phyloP scores from a whole-genome alignment of 2,329 filamentous ascomycete genomes.

The Microcyclospora pomicola region DNA sequence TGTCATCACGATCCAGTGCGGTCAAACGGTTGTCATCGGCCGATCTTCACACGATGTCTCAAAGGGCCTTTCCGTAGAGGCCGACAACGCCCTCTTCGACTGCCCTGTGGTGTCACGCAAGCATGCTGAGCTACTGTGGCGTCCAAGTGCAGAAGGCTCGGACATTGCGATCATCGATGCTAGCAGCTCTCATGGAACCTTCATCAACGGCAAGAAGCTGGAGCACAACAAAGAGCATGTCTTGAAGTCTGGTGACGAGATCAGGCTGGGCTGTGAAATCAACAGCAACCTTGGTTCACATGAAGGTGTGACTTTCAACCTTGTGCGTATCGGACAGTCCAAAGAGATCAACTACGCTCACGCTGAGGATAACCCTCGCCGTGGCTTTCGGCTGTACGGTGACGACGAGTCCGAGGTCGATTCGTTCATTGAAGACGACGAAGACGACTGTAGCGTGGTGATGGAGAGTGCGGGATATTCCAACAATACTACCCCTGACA shows the following conservation, averaged over 20 bases:
- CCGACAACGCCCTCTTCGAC: constrained; percentile 23
- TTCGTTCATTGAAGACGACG: constrained; percentile 13
- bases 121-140: constrained; percentile 19
- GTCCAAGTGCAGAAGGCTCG: neutral
- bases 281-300: constrained; percentile 11
- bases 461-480: constrained; percentile 9
- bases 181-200: constrained; percentile 22
- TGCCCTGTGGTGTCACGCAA: constrained; percentile 23
- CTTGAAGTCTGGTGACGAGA: constrained; percentile 16
- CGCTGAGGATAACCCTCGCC: constrained; percentile 12
- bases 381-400: neutral
- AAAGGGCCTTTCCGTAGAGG: constrained; percentile 18
- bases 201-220: constrained; percentile 19
- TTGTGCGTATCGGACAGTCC: constrained; percentile 1
- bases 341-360: neutral
- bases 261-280: constrained; percentile 20
- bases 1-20: constrained; percentile 7
- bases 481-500: constrained; percentile 17
- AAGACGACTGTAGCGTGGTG: constrained; percentile 8
- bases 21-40: constrained; percentile 24
- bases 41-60: constrained; percentile 28
- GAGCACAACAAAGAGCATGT: constrained; percentile 5
- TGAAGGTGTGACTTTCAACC: neutral
- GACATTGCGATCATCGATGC: constrained; percentile 19
- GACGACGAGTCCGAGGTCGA: constrained; percentile 9